Evolutionary conservation across 2,329 filamentous ascomycete species (phyloP), one percentile per base, ranked within the genome.

Genomic region (Paecilomyces variotii): DNA sequence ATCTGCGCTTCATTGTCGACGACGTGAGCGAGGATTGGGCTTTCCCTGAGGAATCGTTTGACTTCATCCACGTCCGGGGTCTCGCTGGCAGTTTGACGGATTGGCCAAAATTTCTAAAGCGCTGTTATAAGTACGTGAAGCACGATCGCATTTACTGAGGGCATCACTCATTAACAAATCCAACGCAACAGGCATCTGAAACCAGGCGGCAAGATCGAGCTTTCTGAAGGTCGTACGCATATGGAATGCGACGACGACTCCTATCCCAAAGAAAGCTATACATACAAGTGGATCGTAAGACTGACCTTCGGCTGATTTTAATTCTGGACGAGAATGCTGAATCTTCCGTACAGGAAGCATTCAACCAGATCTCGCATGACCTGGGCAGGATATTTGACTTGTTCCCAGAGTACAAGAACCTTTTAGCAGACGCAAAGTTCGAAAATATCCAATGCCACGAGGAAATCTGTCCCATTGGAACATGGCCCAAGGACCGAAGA

Each of bases 281-380:
- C 59, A 14, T 58, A 53, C 34, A 55, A 58, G 32, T 60, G 59
- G 59, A 58, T 60, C 55, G 59, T 60, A 6, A 58, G 53, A 57
- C n/a, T 4, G 24, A 7, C 49, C 45, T 14, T 9, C 27, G 30
- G 12, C 12, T 26, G n/a, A 30, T 4, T 1, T 2, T 7, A 4
- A 7, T 26, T 14, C 7, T 4, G 49, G 25, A 14, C 32, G 4
- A 2, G 39, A 25, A 25, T 45, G 24, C 12, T 34, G 35, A 55
- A 53, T 28, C 25, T 49, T 27, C 11, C 6, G 35, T 53, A 5
- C 12, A 61, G 57, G 59, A 50, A 9, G 65, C 65, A 52, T 64
- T 65, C 49, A 59, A 63, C 53, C 61, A 60, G 14, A 60, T 66
- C 12, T 54, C 57, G 3, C 49, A 59, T 97, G 60, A 60, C 14